phyloP scores from a whole-genome alignment of 2,329 filamentous ascomycete genomes.

The Colletotrichum tanaceti region DNA sequence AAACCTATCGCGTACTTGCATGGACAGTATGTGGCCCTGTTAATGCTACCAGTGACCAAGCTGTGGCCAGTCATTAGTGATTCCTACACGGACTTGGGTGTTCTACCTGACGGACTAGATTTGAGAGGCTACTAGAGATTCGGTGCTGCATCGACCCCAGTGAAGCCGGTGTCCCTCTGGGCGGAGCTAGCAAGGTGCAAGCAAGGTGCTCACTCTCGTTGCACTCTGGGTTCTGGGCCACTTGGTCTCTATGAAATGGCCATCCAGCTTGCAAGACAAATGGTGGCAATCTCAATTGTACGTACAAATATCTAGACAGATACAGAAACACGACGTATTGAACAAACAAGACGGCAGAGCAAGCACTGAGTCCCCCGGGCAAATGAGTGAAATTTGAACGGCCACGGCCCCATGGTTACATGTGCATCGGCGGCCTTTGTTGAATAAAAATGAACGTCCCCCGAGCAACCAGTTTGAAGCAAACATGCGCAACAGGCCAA shows the following conservation, averaged over 20 bases:
- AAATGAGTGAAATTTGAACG: neutral
- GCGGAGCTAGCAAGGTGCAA: neutral
- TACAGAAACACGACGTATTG: too few species aligned
- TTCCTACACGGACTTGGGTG: neutral
- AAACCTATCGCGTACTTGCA: neutral
- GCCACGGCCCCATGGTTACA: neutral
- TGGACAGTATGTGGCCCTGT: too few species aligned
- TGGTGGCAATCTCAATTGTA: too few species aligned
- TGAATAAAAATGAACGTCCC: neutral
- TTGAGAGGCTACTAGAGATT: neutral
- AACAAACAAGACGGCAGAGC: neutral
- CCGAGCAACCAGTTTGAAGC: neutral
- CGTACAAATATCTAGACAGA: too few species aligned
- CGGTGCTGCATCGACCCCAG: slow-evolving; percentile 3
- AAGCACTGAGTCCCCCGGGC: neutral
- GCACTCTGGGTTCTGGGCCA: neutral
- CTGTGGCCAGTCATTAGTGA: too few species aligned
- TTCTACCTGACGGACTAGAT: too few species aligned
- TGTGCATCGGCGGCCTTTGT: neutral
- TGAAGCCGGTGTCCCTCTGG: neutral
- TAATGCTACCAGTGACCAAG: neutral
- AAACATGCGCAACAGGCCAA: slow-evolving; percentile 10
- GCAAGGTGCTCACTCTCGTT: too few species aligned
- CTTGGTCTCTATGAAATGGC: too few species aligned
- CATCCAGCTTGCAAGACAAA: too few species aligned